phyloP scores from a whole-genome alignment of 179 eudicot genomes.

The Beta macrorhiza region DNA sequence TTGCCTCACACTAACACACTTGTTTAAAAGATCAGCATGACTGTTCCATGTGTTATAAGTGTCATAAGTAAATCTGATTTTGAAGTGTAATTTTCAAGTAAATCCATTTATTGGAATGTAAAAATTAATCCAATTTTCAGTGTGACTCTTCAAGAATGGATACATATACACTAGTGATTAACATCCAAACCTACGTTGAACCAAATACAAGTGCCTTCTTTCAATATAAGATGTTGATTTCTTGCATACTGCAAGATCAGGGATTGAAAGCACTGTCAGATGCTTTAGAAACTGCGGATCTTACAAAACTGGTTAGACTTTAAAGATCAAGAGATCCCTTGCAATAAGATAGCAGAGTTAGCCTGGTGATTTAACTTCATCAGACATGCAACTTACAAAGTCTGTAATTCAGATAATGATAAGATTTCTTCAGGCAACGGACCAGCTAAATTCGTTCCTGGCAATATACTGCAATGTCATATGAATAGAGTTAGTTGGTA shows the following conservation, averaged over 20 bases:
- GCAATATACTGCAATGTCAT: slow-evolving; percentile 27
- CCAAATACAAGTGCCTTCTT: neutral
- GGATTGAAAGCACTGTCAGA: neutral
- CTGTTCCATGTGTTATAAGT: neutral
- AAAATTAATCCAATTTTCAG: neutral
- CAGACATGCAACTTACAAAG: slow-evolving; percentile 27
- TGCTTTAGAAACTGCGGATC: neutral
- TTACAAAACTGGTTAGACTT: neutral
- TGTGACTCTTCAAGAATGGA: neutral
- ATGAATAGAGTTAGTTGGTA: neutral
- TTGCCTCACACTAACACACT: neutral
- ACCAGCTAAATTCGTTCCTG: slow-evolving; percentile 36
- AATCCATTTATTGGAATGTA: neutral
- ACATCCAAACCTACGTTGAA: neutral
- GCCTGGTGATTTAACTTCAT: neutral
- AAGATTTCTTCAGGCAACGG: slow-evolving; percentile 34
- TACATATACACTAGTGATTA: neutral
- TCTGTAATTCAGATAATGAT: slow-evolving; percentile 32
- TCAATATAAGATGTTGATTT: neutral
- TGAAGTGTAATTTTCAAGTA: too few species aligned
- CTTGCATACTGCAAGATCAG: neutral
- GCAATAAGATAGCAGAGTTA: neutral
- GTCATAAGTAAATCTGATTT: neutral
- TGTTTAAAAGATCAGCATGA: neutral
- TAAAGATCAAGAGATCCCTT: neutral